Percentiles rank a stretch among this genome's conserved stretches.
Conservation (phyloP, 2,329 filamentous ascomycete genomes). For the Fusarium camptoceras region DNA sequence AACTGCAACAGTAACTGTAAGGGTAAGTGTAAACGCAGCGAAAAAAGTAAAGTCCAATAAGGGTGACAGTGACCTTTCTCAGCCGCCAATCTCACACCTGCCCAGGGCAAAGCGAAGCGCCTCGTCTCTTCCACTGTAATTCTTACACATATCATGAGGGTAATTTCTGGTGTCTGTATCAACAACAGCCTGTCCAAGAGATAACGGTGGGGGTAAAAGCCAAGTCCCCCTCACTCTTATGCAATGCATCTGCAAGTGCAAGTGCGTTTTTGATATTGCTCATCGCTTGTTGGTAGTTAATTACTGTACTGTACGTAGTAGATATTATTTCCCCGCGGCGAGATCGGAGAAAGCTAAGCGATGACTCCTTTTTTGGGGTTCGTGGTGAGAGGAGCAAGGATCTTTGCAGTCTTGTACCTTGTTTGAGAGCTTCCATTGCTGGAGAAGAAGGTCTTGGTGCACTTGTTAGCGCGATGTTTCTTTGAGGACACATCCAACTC, state of each 20-base stretch:
- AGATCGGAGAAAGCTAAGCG: conserved; percentile 44
- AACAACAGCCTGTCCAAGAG: conserved; percentile 31
- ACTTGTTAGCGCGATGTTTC: conserved; percentile 39
- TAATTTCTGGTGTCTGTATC: conserved; percentile 37
- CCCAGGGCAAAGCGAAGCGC: conserved; percentile 19
- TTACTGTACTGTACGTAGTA: background rate
- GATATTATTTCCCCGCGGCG: conserved; percentile 34
- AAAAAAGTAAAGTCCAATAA: conserved; percentile 2
- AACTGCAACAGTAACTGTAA: conserved; percentile 2
- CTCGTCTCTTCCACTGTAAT: conserved; percentile 3
- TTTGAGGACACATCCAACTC: conserved; percentile 19
- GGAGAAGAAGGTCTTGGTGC: conserved; percentile 41
- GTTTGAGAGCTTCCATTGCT: conserved; percentile 42
- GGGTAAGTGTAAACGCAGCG: background rate
- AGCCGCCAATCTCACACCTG: conserved; percentile 26
- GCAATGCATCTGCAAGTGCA: conserved; percentile 22
- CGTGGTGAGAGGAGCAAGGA: conserved; percentile 22
- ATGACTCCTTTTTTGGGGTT: conserved; percentile 42
- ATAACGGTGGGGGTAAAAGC: conserved; percentile 36
- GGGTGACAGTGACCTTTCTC: conserved; percentile 19
- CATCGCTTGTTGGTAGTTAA: conserved; percentile 16
- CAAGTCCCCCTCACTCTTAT: conserved; percentile 19
- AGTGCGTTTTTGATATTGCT: conserved; percentile 26
- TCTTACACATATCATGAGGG: conserved; percentile 45
- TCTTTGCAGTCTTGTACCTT: conserved; percentile 18